Conservation (phyloP, 352 stramenopile species). For the Pythium folliculosum region DNA sequence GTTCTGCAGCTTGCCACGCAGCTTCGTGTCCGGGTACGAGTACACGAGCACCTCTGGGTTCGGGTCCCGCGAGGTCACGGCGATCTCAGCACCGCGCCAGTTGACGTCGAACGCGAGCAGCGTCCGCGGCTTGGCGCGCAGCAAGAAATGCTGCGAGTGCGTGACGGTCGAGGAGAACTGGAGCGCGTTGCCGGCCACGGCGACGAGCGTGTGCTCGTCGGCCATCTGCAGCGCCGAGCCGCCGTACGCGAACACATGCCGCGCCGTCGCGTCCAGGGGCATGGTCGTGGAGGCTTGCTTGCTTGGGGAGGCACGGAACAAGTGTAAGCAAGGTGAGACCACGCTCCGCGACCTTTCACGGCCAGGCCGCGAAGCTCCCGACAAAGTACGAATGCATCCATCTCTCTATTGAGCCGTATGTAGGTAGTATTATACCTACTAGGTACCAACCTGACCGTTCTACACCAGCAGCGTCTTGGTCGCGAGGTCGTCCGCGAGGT, state of each 20-base stretch:
- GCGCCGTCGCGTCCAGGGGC: constrained; percentile 58
- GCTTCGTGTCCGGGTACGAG: constrained; percentile 80
- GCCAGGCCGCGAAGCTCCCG: constrained; percentile 1
- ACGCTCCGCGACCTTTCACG: constrained; percentile 32
- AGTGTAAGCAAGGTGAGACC: constrained; percentile 1
- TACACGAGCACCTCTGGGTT: constrained; percentile 62
- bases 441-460: too few species aligned
- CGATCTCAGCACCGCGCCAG: constrained; percentile 55
- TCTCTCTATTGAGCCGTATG: not conserved
- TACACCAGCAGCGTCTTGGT: constrained; percentile 19
- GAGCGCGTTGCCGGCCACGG: constrained; percentile 60
- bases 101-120: constrained; percentile 71
- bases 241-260: constrained; percentile 69
- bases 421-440: too few species aligned
- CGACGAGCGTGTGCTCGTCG: constrained; percentile 70
- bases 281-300: constrained; percentile 18
- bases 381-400: constrained; percentile 16
- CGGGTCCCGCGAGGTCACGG: constrained; percentile 53
- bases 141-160: constrained; percentile 64
- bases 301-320: not conserved
- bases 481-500: constrained; percentile 11
- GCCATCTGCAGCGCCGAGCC: constrained; percentile 56
- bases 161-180: constrained; percentile 70
- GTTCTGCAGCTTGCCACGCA: constrained; percentile 48
- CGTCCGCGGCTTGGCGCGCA: constrained; percentile 50